Percentiles rank a stretch among this genome's conserved stretches.
Conservation (phyloP, 371 early-diverging fungal species). For the Mortierella sp. region DNA sequence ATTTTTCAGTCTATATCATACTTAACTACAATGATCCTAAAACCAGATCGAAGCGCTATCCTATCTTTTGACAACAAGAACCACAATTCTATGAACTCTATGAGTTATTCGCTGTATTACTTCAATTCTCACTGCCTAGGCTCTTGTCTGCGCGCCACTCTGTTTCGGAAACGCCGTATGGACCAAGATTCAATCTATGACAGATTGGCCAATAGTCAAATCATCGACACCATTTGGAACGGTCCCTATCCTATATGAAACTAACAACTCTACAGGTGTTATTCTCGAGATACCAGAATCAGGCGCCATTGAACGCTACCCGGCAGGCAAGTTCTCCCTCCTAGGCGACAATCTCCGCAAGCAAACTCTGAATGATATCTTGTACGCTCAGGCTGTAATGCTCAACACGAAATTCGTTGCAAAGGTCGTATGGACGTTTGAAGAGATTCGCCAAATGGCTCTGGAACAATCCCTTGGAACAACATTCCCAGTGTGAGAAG, state of each 20-base stretch:
- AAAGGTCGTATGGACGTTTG: constrained; percentile 4
- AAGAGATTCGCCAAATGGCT: constrained; percentile 8
- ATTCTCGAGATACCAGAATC: constrained; percentile 26
- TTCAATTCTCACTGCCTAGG: constrained; percentile 8
- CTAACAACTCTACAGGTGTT: background rate
- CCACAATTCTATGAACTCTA: background rate
- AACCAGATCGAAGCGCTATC: background rate
- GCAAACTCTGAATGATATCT: constrained; percentile 26
- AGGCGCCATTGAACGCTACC: constrained; percentile 27
- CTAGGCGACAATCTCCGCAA: constrained; percentile 22
- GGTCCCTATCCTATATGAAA: constrained; percentile 20
- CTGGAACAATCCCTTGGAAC: constrained; percentile 8
- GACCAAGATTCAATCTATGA: constrained; percentile 6
- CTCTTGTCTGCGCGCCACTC: background rate
- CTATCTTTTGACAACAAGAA: background rate
- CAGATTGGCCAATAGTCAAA: constrained; percentile 19
- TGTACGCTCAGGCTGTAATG: constrained; percentile 19
- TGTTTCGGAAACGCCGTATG: constrained; percentile 7
- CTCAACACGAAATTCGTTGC: constrained; percentile 15
- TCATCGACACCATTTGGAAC: constrained; percentile 15
- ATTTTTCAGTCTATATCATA: background rate
- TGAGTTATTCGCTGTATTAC: background rate
- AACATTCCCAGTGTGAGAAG: constrained; percentile 13
- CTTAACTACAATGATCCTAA: background rate
- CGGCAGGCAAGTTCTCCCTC: constrained; percentile 16